phyloP scores from a whole-genome alignment of 805 yeast species.

The Hanseniaspora clermontiae region DNA sequence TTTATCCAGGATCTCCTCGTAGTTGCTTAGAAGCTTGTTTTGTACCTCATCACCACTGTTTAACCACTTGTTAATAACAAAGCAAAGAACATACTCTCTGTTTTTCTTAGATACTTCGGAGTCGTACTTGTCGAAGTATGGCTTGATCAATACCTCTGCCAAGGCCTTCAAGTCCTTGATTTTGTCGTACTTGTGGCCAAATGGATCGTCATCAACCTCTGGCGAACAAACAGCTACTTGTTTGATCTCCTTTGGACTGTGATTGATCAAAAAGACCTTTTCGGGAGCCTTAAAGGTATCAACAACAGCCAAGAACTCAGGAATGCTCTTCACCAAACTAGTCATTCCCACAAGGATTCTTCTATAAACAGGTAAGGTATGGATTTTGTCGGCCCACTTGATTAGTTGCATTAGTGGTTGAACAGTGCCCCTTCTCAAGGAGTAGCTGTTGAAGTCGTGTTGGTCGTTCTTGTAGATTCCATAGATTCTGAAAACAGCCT shows the following conservation, averaged over 20 bases:
- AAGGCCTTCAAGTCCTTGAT: slow-evolving; percentile 29
- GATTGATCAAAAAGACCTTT: slow-evolving; percentile 30
- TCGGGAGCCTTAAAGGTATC: background rate
- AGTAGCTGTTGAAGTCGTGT: slow-evolving; percentile 86
- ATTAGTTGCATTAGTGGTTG: slow-evolving; percentile 67
- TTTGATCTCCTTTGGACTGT: slow-evolving; percentile 41
- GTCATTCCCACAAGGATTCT: slow-evolving; percentile 58
- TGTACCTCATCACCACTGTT: background rate
- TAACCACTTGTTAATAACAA: slow-evolving; percentile 9
- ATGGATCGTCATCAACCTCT: slow-evolving; percentile 40
- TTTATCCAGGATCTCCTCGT: background rate
- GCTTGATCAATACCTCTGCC: slow-evolving; percentile 34
- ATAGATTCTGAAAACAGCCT: slow-evolving; percentile 53
- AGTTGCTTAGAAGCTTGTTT: background rate
- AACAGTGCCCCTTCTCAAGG: slow-evolving; percentile 82
- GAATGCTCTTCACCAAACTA: slow-evolving; percentile 26
- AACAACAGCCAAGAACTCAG: slow-evolving; percentile 12
- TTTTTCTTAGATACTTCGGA: slow-evolving; percentile 35
- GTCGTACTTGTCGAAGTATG: slow-evolving; percentile 30
- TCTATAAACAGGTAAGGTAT: slow-evolving; percentile 54
- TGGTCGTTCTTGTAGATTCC: slow-evolving; percentile 70
- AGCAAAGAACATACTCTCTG: slow-evolving; percentile 23
- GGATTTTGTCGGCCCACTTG: slow-evolving; percentile 71
- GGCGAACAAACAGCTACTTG: slow-evolving; percentile 31
- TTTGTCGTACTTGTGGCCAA: slow-evolving; percentile 35